Percentiles rank a stretch among this genome's conserved stretches.
phyloP scores from a whole-genome alignment of 2,329 filamentous ascomycete species.

The Xylaria sp. region DNA sequence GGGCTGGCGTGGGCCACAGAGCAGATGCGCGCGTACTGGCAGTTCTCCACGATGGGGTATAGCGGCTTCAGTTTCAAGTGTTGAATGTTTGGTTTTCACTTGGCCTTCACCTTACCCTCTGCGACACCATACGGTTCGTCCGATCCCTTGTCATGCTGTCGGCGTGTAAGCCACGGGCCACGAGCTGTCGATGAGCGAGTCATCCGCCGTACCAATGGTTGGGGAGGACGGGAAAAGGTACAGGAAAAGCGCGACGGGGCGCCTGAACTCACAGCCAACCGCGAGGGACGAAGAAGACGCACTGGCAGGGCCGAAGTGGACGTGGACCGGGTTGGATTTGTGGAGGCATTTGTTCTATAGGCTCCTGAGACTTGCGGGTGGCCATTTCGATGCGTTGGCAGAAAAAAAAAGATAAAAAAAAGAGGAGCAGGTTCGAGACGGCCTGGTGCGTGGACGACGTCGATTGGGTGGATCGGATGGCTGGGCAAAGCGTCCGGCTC shows the following conservation, averaged over 20 bases:
- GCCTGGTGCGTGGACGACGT: conserved; percentile 48
- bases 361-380: conserved; percentile 34
- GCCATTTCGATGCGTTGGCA: conserved; percentile 43
- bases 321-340: conserved; percentile 34
- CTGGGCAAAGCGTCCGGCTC: conserved; percentile 37
- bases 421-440: conserved; percentile 35
- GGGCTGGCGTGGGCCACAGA: conserved; percentile 17
- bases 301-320: conserved; percentile 22
- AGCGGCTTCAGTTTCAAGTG: not conserved
- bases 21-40: conserved; percentile 27
- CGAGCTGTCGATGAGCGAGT: not conserved
- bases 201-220: conserved; percentile 22
- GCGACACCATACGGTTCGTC: conserved; percentile 29
- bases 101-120: conserved; percentile 34
- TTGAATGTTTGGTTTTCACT: not conserved
- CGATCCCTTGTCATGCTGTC: conserved; percentile 22
- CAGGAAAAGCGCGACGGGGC: conserved; percentile 33
- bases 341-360: conserved; percentile 19
- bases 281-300: conserved; percentile 14
- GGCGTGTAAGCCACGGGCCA: conserved; percentile 29
- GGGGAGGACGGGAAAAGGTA: conserved; percentile 23
- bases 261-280: conserved; percentile 26
- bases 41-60: conserved; percentile 9
- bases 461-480: conserved; percentile 48
- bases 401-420: conserved; percentile 32